phyloP scores from a whole-genome alignment of 2,329 filamentous ascomycete species.

The Diaporthe amygdali region DNA sequence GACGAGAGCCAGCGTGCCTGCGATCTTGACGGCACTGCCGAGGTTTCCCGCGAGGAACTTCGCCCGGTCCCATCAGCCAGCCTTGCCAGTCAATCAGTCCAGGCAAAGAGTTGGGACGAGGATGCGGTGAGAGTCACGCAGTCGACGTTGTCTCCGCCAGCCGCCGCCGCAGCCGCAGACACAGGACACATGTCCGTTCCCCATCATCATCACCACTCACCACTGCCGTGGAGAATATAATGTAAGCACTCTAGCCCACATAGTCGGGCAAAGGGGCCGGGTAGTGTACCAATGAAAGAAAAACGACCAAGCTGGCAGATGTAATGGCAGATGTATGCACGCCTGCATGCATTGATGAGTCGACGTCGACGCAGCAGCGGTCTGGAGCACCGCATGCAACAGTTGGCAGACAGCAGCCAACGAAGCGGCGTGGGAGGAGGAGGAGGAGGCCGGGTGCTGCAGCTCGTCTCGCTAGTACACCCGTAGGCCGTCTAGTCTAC shows the following conservation, averaged over 20 bases:
- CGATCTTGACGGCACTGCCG: background rate
- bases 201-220: background rate
- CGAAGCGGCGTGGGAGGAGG: background rate
- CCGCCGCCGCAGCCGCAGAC: background rate
- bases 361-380: background rate
- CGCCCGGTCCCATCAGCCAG: background rate
- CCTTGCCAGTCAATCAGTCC: background rate
- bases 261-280: background rate
- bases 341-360: background rate
- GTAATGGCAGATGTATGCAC: no score
- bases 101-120: background rate
- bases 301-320: background rate
- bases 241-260: background rate
- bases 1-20: background rate
- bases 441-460: background rate
- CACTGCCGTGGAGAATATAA: background rate
- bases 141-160: background rate
- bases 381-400: slow-evolving; percentile 2
- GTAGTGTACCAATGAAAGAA: background rate
- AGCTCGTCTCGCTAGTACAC: background rate
- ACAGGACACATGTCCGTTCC: background rate
- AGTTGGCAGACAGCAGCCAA: background rate
- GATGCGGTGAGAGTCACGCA: background rate
- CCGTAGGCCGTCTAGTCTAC: background rate
- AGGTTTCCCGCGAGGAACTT: background rate